Percentiles rank a stretch among this genome's conserved stretches.
phyloP scores from a whole-genome alignment of 257 asterid genomes.

The Paulownia fortunei region DNA sequence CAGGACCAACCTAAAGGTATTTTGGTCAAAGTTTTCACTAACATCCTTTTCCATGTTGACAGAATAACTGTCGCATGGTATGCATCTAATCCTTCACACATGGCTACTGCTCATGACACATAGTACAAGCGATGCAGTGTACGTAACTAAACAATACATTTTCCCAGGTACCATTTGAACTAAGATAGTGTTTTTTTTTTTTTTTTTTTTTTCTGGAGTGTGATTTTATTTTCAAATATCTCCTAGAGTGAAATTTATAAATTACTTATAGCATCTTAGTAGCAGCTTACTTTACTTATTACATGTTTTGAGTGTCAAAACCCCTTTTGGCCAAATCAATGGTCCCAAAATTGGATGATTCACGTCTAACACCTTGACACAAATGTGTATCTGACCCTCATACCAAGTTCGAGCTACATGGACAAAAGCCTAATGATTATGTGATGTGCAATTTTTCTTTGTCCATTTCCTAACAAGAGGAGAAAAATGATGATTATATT shows the following conservation, averaged over 20 bases:
- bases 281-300: slow-evolving; percentile 17
- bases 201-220: not conserved
- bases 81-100: not conserved
- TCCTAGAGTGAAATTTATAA: not conserved
- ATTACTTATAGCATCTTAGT: not conserved
- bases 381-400: not conserved
- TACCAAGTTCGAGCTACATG: not conserved
- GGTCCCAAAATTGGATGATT: not conserved
- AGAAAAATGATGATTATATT: not conserved
- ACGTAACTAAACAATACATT: too few relatives aligned
- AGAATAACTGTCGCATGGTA: not conserved
- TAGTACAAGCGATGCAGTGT: too few relatives aligned
- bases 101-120: not conserved
- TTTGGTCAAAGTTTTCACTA: not conserved
- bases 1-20: not conserved
- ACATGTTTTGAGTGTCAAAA: not conserved
- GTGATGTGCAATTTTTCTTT: not conserved
- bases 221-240: not conserved
- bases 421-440: not conserved
- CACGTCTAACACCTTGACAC: not conserved
- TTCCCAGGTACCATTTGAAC: too few relatives aligned
- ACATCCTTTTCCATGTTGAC: not conserved
- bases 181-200: too few relatives aligned
- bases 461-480: not conserved
- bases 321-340: not conserved